Percentiles rank a stretch among this genome's conserved stretches.
Conservation (phyloP, 108 stramenopile genomes). For the Nitzschia sp. region DNA sequence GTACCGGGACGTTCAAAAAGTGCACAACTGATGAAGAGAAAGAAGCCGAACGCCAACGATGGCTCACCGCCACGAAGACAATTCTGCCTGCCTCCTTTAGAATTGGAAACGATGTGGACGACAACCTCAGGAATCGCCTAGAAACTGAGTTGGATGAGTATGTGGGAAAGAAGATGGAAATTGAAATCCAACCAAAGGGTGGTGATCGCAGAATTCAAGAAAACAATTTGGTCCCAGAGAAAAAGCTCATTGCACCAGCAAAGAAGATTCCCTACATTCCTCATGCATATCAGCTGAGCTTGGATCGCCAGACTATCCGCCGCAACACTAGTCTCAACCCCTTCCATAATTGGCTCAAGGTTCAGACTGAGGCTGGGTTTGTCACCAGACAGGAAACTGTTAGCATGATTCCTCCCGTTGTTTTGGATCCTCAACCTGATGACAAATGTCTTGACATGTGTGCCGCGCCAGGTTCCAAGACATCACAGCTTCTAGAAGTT, state of each 20-base stretch:
- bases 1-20: slow-evolving; percentile 34
- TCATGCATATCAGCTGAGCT: slow-evolving; percentile 66
- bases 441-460: slow-evolving; percentile 94
- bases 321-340: slow-evolving; percentile 56
- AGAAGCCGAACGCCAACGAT: slow-evolving; percentile 56
- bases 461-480: slow-evolving; percentile 98
- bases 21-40: slow-evolving; percentile 60
- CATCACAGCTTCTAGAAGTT: slow-evolving; percentile 93
- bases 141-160: slow-evolving; percentile 63
- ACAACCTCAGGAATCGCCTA: slow-evolving; percentile 45
- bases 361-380: slow-evolving; percentile 78
- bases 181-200: slow-evolving; percentile 55
- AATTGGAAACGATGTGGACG: slow-evolving; percentile 68
- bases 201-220: slow-evolving; percentile 44
- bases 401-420: slow-evolving; percentile 96
- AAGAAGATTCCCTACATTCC: slow-evolving; percentile 70
- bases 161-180: slow-evolving; percentile 73
- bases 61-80: slow-evolving; percentile 50
- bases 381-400: slow-evolving; percentile 98
- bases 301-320: slow-evolving; percentile 74
- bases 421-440: slow-evolving; percentile 77
- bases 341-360: slow-evolving; percentile 76
- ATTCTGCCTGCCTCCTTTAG: slow-evolving; percentile 80
- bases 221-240: slow-evolving; percentile 15
- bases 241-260: slow-evolving; percentile 62